Conservation (phyloP, 2,329 filamentous ascomycete species). For the Xylaria sp. region DNA sequence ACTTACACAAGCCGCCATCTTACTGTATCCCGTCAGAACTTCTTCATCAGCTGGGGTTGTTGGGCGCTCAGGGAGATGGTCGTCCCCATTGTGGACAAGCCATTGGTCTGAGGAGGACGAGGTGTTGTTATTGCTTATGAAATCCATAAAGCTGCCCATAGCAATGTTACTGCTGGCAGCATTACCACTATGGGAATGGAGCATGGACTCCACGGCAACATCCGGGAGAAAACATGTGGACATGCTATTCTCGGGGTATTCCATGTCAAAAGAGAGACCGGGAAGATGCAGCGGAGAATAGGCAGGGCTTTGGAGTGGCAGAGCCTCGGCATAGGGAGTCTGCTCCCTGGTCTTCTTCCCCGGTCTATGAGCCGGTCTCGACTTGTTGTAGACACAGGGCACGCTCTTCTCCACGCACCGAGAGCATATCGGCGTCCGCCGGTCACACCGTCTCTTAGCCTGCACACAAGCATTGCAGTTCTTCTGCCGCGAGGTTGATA, state of each 20-base stretch:
- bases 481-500: conserved; percentile 39
- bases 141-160: conserved; percentile 19
- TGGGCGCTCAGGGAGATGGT: conserved; percentile 12
- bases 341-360: background rate
- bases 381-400: conserved; percentile 39
- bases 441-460: conserved; percentile 48
- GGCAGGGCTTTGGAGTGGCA: background rate
- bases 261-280: conserved; percentile 16
- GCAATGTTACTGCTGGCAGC: background rate
- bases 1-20: conserved; percentile 37
- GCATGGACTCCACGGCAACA: background rate
- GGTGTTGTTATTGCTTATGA: conserved; percentile 5
- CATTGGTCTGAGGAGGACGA: conserved; percentile 21
- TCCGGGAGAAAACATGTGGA: background rate
- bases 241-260: conserved; percentile 8
- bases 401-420: conserved; percentile 46
- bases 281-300: conserved; percentile 10
- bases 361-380: conserved; percentile 5
- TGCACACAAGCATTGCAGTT: conserved; percentile 48
- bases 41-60: conserved; percentile 28
- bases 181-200: background rate
- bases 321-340: background rate
- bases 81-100: conserved; percentile 14
- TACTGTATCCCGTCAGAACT: conserved; percentile 16
- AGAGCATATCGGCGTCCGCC: conserved; percentile 45